A percentile compares a stretch with the other conserved stretches of the same genome.
Evolutionary conservation across 768 basidiomycete species (phyloP).

Genomic region (Amyloporia xantha): DNA sequence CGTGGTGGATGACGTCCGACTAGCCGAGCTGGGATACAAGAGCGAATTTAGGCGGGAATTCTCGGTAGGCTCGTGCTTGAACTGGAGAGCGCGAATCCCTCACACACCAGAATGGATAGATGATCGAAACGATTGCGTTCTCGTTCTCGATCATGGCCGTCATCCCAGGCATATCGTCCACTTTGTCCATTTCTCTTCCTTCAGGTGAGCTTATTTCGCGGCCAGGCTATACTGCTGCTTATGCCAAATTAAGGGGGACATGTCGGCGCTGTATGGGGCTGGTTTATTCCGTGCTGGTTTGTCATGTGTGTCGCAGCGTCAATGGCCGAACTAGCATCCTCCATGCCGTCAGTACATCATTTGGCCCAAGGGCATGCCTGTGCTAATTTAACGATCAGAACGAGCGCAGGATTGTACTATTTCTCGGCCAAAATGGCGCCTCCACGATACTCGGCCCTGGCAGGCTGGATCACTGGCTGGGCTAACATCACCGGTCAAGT

Average conservation of each 20-base stretch:
- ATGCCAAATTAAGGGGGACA: constrained; percentile 65
- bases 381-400: constrained; percentile 33
- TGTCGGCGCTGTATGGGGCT: constrained; percentile 70
- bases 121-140: constrained; percentile 58
- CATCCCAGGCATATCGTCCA: constrained; percentile 59
- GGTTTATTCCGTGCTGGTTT: constrained; percentile 65
- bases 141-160: constrained; percentile 69
- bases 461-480: constrained; percentile 66
- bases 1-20: constrained; percentile 43
- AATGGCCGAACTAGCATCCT: constrained; percentile 65
- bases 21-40: constrained; percentile 65
- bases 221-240: neutral
- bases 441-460: constrained; percentile 48
- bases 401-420: constrained; percentile 76
- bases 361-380: too few species aligned
- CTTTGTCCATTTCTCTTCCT: constrained; percentile 52
- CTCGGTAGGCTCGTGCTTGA: constrained; percentile 36
- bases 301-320: constrained; percentile 59
- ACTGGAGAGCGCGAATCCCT: too few species aligned
- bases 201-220: constrained; percentile 42
- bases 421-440: constrained; percentile 72
- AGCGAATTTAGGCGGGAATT: constrained; percentile 69
- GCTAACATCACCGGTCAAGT: constrained; percentile 69
- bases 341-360: constrained; percentile 57
- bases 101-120: constrained; percentile 31